Base-by-base conservation (phyloP, 352 stramenopile genomes). In the Phytopythium boreale region DNA sequence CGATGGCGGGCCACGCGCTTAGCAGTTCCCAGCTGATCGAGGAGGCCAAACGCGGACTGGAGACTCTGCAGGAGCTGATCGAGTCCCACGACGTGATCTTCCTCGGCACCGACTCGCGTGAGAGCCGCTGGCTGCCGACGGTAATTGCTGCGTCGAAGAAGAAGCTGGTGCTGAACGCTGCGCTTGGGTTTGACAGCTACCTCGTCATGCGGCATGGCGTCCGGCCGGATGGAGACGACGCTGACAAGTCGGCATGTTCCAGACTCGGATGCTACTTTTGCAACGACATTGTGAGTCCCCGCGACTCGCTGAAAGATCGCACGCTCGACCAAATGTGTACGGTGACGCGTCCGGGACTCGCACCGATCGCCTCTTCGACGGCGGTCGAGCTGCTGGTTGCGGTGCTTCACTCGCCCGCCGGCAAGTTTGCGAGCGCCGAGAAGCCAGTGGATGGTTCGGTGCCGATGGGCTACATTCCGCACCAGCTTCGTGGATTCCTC, bases 261-360 rank as follows among this genome's bases (percentile, higher is more conserved):
- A 20, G 29, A 46, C 75, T 99, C 5, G 97, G 97, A 6, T 99
- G 97, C 71, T 99, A 99, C 76, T 99, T 99, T 74, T 99, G 98
- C 79, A 99, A 97, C 62, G 97, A 99, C 76, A 92, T 99, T 29
- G 97, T 99, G 22, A 98, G 97, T 61, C 97, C 98, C 5, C 92
- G 96, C 29, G 98, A 99, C 72, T 99, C 97, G 27, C 87, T 97
- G 26, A 96, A 92, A 26, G 97, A 99, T 71, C 91, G 97, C 14
- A 99, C 97, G 10, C 62, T 99, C 14, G 98, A 99, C 74, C 97
- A 99, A 84, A 98, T 99, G 88, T 99, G 98, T 71, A 99, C 98
- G 1, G 97, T 99, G 2, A 99, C 98, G 37, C 83, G 98, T 15
- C 97, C 98, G 6, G 98, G 98, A 9, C 80, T 99, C 15, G 90